These are phyloP conservation scores for Plicaturopsis crispa DNA, from an alignment of 768 basidiomycete species.

Conservation along the genomic window DNA sequence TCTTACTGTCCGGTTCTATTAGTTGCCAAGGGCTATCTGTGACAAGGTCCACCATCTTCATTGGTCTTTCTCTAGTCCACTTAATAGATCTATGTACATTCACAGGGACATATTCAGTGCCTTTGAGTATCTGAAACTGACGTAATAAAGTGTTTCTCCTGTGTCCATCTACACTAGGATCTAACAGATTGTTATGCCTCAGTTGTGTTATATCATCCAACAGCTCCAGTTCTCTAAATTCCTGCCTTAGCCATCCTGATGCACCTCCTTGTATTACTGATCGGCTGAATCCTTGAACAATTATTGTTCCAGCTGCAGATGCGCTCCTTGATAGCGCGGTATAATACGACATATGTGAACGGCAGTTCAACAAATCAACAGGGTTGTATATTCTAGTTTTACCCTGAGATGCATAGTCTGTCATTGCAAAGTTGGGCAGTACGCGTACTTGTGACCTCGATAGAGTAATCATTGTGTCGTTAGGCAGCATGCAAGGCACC, in stretches of 20 bases:
- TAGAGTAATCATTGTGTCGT: slow-evolving; percentile 11
- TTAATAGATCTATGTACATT: slow-evolving; percentile 5
- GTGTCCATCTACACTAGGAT: slow-evolving; percentile 6
- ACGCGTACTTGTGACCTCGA: slow-evolving; percentile 15
- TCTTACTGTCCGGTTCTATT: too few relatives aligned
- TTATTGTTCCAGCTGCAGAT: slow-evolving; percentile 17
- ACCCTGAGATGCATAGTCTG: slow-evolving; percentile 20
- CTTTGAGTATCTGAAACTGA: slow-evolving; percentile 7
- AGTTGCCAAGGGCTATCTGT: background rate
- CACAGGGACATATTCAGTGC: slow-evolving; percentile 2
- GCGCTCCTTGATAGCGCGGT: slow-evolving; percentile 20
- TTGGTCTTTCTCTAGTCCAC: background rate
- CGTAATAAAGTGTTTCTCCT: slow-evolving; percentile 12
- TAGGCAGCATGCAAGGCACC: slow-evolving; percentile 9
- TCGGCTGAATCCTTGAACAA: slow-evolving; percentile 17
- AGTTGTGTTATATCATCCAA: slow-evolving; percentile 20
- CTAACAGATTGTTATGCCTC: slow-evolving; percentile 8
- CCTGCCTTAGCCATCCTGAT: slow-evolving; percentile 12
- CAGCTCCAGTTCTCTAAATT: slow-evolving; percentile 21
- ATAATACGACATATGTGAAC: slow-evolving; percentile 14
- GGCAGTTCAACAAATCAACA: slow-evolving; percentile 15
- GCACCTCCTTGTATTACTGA: slow-evolving; percentile 13
- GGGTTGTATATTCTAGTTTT: slow-evolving; percentile 18
- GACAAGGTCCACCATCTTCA: background rate
- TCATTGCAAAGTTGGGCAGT: slow-evolving; percentile 23